Conservation (phyloP, 257 asterid genomes). For the Gentiana macrophylla region DNA sequence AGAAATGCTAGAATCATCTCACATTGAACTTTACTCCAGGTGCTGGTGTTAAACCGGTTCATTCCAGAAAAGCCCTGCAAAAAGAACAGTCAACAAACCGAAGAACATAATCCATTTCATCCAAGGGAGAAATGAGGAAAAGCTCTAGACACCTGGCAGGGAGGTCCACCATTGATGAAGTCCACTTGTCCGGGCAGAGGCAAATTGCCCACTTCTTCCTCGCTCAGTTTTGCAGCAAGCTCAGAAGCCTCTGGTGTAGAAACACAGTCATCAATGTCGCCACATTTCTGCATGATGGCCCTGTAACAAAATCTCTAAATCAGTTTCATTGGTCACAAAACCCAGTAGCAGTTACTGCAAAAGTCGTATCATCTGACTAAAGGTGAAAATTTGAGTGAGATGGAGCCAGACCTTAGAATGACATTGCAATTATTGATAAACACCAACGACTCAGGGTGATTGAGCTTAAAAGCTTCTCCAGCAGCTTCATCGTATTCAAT, state of each 20-base stretch:
- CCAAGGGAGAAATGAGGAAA: conserved; percentile 4
- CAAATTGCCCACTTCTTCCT: conserved; percentile 52
- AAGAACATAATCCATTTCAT: conserved; percentile 8
- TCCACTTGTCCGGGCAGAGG: conserved; percentile 94
- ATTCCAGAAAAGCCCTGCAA: conserved; percentile 94
- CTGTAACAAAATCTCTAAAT: conserved; percentile 32
- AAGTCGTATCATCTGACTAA: no score
- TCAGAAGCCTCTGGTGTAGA: conserved; percentile 90
- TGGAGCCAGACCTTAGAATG: conserved; percentile 49
- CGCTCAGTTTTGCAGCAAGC: conserved; percentile 42
- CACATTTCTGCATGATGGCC: conserved; percentile 85
- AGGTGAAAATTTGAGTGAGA: background rate
- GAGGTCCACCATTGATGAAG: conserved; percentile 97
- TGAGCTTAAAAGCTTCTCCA: conserved; percentile 87
- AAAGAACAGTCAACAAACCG: conserved; percentile 14
- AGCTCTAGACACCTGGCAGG: conserved; percentile 69
- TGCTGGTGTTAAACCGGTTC: conserved; percentile 86
- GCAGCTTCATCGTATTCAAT: conserved; percentile 92
- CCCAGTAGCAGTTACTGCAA: background rate
- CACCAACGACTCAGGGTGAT: conserved; percentile 70
- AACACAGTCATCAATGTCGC: conserved; percentile 81
- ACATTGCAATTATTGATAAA: conserved; percentile 84
- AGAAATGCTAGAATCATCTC: conserved; percentile 95
- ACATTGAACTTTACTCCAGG: conserved; percentile 97
- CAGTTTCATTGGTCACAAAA: background rate